Conservation (phyloP, 306 rosid species). For the Prunus mume region DNA sequence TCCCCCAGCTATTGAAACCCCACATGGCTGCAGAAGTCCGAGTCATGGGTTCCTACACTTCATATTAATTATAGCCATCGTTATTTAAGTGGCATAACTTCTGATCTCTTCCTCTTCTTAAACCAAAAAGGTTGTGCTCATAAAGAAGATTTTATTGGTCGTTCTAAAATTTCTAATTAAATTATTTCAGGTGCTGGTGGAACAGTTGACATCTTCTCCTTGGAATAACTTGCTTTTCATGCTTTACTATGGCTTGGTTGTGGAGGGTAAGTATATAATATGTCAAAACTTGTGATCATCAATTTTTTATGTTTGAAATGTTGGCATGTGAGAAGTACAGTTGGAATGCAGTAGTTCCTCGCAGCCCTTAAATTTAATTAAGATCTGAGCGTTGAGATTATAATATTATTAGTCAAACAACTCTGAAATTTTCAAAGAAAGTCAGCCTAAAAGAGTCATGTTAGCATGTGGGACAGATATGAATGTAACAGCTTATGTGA, state of each 20-base stretch:
- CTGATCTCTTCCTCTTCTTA: no score
- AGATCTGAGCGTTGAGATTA: background rate
- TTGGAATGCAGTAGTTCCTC: background rate
- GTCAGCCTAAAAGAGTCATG: constrained; percentile 2
- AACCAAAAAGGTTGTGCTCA: no score
- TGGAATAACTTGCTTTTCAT: constrained; percentile 83
- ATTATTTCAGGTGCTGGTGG: constrained; percentile 71
- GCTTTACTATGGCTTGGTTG: constrained; percentile 70
- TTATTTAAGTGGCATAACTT: no score
- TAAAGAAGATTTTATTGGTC: background rate
- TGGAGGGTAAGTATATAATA: constrained; percentile 63
- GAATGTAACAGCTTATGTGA: background rate
- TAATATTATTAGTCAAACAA: constrained; percentile 11
- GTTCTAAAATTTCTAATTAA: background rate
- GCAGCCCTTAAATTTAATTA: background rate
- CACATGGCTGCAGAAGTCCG: no score
- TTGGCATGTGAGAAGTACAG: constrained; percentile 16
- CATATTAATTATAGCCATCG: no score
- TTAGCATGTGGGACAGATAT: constrained; percentile 7
- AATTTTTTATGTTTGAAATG: constrained; percentile 8
- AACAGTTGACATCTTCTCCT: constrained; percentile 86
- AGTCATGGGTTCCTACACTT: no score
- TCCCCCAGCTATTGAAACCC: no score
- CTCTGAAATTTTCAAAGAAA: background rate
- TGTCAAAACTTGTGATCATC: constrained; percentile 20